Conservation (phyloP, 495 filamentous ascomycete species). For the Hapsidospora chrysogenum region DNA sequence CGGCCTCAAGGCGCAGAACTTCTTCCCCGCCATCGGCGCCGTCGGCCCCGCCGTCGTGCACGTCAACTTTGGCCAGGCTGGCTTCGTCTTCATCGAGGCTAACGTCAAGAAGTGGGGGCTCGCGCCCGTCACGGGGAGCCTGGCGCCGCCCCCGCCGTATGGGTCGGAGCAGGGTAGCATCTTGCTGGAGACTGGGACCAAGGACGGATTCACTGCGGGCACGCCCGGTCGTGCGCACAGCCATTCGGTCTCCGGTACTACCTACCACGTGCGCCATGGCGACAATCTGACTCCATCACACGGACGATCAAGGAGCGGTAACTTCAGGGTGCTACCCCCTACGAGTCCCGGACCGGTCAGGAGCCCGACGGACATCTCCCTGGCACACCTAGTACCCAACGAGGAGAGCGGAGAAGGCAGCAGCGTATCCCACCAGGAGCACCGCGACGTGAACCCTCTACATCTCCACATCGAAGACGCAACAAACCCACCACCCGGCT, state of each 20-base stretch:
- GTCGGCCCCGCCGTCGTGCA: slow-evolving; percentile 85
- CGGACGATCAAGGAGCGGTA: slow-evolving; percentile 38
- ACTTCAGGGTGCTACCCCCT: slow-evolving; percentile 48
- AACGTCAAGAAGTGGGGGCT: slow-evolving; percentile 99
- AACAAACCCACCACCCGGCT: slow-evolving; percentile 44
- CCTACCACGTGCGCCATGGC: neutral
- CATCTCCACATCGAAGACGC: slow-evolving; percentile 20
- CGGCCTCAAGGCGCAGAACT: slow-evolving; percentile 82
- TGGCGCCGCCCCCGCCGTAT: slow-evolving; percentile 91
- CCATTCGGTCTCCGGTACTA: slow-evolving; percentile 21
- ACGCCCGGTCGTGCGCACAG: slow-evolving; percentile 37
- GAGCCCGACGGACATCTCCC: slow-evolving; percentile 91
- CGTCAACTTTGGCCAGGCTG: slow-evolving; percentile 94
- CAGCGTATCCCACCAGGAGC: slow-evolving; percentile 22
- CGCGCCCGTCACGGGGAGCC: slow-evolving; percentile 85
- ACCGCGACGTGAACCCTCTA: slow-evolving; percentile 12
- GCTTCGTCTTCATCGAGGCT: slow-evolving; percentile 96
- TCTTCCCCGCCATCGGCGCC: slow-evolving; percentile 90
- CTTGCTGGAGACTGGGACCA: slow-evolving; percentile 64
- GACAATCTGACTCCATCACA: slow-evolving; percentile 21
- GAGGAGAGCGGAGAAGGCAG: slow-evolving; percentile 68
- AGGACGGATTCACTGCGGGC: slow-evolving; percentile 42
- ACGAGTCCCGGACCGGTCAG: slow-evolving; percentile 79
- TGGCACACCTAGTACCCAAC: slow-evolving; percentile 56
- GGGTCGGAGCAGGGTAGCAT: slow-evolving; percentile 94